Conservation (phyloP, 2,329 filamentous ascomycete genomes). For the Ophiostoma montium region DNA sequence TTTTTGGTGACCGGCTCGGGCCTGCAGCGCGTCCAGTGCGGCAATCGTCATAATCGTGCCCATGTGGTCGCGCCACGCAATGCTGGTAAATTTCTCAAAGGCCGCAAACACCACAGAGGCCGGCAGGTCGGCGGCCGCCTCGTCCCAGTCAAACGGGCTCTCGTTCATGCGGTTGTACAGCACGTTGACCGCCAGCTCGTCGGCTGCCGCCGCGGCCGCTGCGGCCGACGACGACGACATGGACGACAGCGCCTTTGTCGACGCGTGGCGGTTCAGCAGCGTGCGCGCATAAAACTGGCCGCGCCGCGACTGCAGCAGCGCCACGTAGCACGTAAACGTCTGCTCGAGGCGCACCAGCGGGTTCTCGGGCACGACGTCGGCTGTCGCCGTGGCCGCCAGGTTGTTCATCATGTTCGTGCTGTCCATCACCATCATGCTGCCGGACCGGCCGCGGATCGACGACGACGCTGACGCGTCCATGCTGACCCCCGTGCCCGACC, state of each 20-base stretch:
- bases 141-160: conserved; percentile 61
- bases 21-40: conserved; percentile 61
- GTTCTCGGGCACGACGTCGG: conserved; percentile 45
- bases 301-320: conserved; percentile 70
- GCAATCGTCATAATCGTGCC: conserved; percentile 66
- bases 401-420: too few relatives aligned
- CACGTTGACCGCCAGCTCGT: conserved; percentile 74
- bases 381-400: too few relatives aligned
- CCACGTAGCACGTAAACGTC: conserved; percentile 69
- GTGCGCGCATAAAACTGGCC: conserved; percentile 72
- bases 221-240: too few relatives aligned
- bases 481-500: too few relatives aligned
- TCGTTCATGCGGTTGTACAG: conserved; percentile 82
- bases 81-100: conserved; percentile 83
- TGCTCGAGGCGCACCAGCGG: conserved; percentile 66
- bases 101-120: conserved; percentile 80
- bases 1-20: conserved; percentile 38
- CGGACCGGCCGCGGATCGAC: too few relatives aligned
- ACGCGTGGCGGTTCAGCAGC: conserved; percentile 46
- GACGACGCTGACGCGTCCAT: too few relatives aligned
- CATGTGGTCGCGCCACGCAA: conserved; percentile 81
- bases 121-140: conserved; percentile 56
- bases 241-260: too few relatives aligned
- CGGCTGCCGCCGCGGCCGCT: conserved; percentile 46
- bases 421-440: too few relatives aligned